These are phyloP conservation scores for Gracilariopsis chorda DNA, from an alignment of 23 red algal genomes.

Conservation along the genomic window DNA sequence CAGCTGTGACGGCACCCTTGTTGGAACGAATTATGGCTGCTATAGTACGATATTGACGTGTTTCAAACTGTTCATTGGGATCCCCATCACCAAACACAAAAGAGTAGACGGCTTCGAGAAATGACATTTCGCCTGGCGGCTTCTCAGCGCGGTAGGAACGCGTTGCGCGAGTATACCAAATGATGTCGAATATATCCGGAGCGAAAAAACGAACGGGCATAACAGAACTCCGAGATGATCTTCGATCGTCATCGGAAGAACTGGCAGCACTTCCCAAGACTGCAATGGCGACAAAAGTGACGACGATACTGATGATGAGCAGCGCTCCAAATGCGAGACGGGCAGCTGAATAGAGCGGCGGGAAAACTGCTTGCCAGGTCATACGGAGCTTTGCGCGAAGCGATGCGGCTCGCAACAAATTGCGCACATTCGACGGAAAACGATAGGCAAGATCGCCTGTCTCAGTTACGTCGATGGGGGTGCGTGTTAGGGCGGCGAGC, in stretches of 20 bases:
- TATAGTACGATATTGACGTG: conserved; percentile 56
- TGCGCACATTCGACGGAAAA: conserved; percentile 72
- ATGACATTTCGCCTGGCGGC: conserved; percentile 61
- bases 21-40: conserved; percentile 79
- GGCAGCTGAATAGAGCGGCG: conserved; percentile 59
- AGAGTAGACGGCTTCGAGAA: conserved; percentile 94
- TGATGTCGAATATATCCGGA: conserved; percentile 71
- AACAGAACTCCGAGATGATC: background rate
- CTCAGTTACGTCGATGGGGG: conserved; percentile 83
- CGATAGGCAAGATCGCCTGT: conserved; percentile 82
- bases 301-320: conserved; percentile 76
- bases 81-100: conserved; percentile 99
- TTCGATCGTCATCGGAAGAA: conserved; percentile 52
- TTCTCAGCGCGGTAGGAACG: conserved; percentile 5
- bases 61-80: conserved; percentile 83
- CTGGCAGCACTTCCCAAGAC: conserved; percentile 23
- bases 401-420: conserved; percentile 38
- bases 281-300: conserved; percentile 77
- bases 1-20: conserved; percentile 86
- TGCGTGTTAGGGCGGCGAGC: conserved; percentile 68
- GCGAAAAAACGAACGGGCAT: conserved; percentile 61
- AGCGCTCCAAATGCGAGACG: conserved; percentile 90
- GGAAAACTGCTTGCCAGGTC: conserved; percentile 41
- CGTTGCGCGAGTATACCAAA: conserved; percentile 50
- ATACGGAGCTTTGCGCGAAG: conserved; percentile 45